These are phyloP conservation scores for Drechslerella dactyloides DNA, from an alignment of 2,329 filamentous ascomycete species.

Conservation along the genomic window DNA sequence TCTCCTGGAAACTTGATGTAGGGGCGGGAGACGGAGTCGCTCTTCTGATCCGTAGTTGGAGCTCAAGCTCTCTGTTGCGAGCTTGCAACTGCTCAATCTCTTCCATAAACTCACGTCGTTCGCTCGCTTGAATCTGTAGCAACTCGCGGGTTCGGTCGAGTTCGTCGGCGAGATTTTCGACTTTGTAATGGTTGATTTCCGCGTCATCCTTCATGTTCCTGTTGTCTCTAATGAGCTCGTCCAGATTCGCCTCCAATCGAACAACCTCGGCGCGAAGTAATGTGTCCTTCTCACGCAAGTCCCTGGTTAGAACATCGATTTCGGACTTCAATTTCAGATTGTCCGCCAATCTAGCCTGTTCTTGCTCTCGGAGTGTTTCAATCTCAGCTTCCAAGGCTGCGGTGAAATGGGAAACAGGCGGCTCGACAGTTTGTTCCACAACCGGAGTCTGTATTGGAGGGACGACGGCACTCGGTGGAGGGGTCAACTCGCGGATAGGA, in stretches of 20 bases:
- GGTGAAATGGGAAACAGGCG: slow-evolving; percentile 21
- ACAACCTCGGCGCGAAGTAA: slow-evolving; percentile 38
- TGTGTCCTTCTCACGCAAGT: slow-evolving; percentile 44
- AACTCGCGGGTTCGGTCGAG: slow-evolving; percentile 45
- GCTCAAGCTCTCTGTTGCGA: slow-evolving; percentile 43
- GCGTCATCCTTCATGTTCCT: slow-evolving; percentile 49
- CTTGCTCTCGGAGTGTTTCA: slow-evolving; percentile 30
- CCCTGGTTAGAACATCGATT: slow-evolving; percentile 38
- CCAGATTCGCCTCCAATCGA: slow-evolving; percentile 30
- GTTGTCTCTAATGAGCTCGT: slow-evolving; percentile 41
- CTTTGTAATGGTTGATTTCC: slow-evolving; percentile 48
- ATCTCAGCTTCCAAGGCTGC: slow-evolving; percentile 43
- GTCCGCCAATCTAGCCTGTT: slow-evolving; percentile 31
- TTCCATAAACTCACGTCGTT: slow-evolving; percentile 47
- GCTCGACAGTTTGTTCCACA: slow-evolving; percentile 1
- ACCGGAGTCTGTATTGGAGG: neutral
- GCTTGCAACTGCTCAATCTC: slow-evolving; percentile 41
- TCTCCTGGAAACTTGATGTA: slow-evolving; percentile 32
- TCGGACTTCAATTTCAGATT: slow-evolving; percentile 46
- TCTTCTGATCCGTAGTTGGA: slow-evolving; percentile 39
- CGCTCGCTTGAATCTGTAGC: slow-evolving; percentile 45
- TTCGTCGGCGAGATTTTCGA: slow-evolving; percentile 46
- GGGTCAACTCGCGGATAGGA: neutral
- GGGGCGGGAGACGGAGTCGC: slow-evolving; percentile 42
- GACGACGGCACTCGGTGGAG: neutral